Evolutionary conservation across 495 filamentous ascomycete species (phyloP).

Genomic region (Hyaloscypha finlandica): DNA sequence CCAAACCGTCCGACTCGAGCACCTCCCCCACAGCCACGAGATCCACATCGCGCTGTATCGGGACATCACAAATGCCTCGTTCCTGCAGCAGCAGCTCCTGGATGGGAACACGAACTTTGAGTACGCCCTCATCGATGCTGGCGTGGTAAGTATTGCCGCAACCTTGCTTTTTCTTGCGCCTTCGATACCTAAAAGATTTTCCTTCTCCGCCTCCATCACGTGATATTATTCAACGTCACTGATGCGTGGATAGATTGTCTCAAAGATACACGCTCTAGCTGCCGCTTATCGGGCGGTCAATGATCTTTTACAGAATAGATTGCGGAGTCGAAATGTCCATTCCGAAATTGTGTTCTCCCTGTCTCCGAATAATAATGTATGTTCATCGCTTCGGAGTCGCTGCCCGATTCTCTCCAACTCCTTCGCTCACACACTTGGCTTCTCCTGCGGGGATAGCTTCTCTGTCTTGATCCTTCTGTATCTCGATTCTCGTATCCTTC

Average conservation of each 20-base stretch:
- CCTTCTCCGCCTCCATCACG: constrained; percentile 14
- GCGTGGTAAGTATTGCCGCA: constrained; percentile 50
- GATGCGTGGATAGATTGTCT: constrained; percentile 26
- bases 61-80: constrained; percentile 72
- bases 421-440: too few species aligned
- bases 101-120: constrained; percentile 80
- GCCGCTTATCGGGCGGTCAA: constrained; percentile 80
- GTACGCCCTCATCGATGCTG: constrained; percentile 91
- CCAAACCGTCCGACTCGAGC: constrained; percentile 60
- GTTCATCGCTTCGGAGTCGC: constrained; percentile 20
- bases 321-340: constrained; percentile 85
- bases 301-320: constrained; percentile 53
- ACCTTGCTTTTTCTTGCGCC: constrained; percentile 10
- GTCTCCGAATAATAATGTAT: constrained; percentile 78
- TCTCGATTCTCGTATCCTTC: constrained; percentile 14
- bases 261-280: constrained; percentile 51
- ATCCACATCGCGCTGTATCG: constrained; percentile 74
- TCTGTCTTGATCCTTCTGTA: too few species aligned
- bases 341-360: constrained; percentile 89
- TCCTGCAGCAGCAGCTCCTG: constrained; percentile 78
- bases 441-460: too few species aligned
- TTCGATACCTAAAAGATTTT: not conserved
- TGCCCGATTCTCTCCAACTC: not conserved
- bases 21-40: constrained; percentile 63
- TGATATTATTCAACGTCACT: constrained; percentile 11